These are phyloP conservation scores for Amaranthus palmeri DNA, from an alignment of 148 eudicot species.

Conservation along the genomic window DNA sequence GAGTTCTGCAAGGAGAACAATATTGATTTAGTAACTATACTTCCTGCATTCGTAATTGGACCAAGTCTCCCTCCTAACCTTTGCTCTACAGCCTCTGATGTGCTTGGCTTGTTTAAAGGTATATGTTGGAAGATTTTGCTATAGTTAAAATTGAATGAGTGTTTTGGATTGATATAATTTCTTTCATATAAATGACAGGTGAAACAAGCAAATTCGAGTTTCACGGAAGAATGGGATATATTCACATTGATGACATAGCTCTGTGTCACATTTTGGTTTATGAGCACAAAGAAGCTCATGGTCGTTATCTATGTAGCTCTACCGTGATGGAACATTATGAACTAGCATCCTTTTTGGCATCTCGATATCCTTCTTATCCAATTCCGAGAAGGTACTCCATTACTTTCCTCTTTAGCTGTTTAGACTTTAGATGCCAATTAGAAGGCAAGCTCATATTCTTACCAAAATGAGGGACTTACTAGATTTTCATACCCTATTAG, in stretches of 20 bases:
- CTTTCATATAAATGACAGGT: slow-evolving; percentile 30
- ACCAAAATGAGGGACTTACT: too few species aligned
- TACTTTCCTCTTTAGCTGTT: neutral
- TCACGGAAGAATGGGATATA: slow-evolving; percentile 96
- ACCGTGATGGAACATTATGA: slow-evolving; percentile 58
- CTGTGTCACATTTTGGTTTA: slow-evolving; percentile 70
- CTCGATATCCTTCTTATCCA: slow-evolving; percentile 70
- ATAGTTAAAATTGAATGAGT: neutral
- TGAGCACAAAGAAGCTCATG: slow-evolving; percentile 60
- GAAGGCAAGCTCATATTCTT: neutral
- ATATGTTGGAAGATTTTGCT: neutral
- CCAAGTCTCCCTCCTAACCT: slow-evolving; percentile 71
- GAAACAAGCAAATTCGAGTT: slow-evolving; percentile 53
- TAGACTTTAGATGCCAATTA: neutral
- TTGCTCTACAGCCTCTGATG: slow-evolving; percentile 69
- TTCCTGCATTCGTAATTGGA: slow-evolving; percentile 80
- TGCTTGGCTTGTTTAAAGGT: slow-evolving; percentile 84
- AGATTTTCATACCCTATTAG: too few species aligned
- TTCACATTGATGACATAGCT: slow-evolving; percentile 91
- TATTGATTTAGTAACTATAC: slow-evolving; percentile 68
- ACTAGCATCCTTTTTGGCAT: slow-evolving; percentile 42
- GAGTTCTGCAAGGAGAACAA: slow-evolving; percentile 66
- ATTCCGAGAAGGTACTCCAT: slow-evolving; percentile 49
- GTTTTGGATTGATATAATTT: too few species aligned
- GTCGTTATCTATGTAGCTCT: slow-evolving; percentile 85